These are phyloP conservation scores for Agrostemma githago DNA, from an alignment of 148 eudicot species.

Conservation along the genomic window DNA sequence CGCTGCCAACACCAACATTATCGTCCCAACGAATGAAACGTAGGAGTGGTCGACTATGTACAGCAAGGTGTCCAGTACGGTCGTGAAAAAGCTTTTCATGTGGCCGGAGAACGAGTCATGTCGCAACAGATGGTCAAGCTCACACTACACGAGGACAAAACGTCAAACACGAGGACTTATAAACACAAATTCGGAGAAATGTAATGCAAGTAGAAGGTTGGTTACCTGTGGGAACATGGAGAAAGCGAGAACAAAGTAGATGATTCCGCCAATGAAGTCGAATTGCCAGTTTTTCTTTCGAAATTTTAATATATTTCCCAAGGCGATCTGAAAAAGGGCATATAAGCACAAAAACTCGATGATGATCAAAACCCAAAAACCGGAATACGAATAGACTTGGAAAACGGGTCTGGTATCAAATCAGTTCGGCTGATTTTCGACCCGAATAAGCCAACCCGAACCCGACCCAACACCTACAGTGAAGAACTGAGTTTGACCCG, in stretches of 20 bases:
- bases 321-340: slow-evolving; percentile 64
- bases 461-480: no score
- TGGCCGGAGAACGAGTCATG: slow-evolving; percentile 87
- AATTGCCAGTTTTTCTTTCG: slow-evolving; percentile 99
- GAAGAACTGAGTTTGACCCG: no score
- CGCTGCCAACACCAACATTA: slow-evolving; percentile 59
- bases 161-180: neutral
- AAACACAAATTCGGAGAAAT: no score
- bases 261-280: slow-evolving; percentile 92
- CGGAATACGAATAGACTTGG: no score
- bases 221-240: slow-evolving; percentile 99
- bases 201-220: neutral
- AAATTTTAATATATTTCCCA: slow-evolving; percentile 94
- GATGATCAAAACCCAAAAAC: no score
- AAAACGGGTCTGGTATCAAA: no score
- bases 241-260: slow-evolving; percentile 82
- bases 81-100: slow-evolving; percentile 61
- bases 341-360: no score
- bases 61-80: slow-evolving; percentile 73
- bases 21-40: slow-evolving; percentile 65
- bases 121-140: slow-evolving; percentile 79
- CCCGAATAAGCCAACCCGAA: no score
- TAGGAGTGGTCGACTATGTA: slow-evolving; percentile 71
- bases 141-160: slow-evolving; percentile 47
- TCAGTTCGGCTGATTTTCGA: no score